A percentile compares a stretch with the other conserved stretches of the same genome.
phyloP scores from a whole-genome alignment of 2,329 filamentous ascomycete genomes.

The Dactylellina haptotyla region DNA sequence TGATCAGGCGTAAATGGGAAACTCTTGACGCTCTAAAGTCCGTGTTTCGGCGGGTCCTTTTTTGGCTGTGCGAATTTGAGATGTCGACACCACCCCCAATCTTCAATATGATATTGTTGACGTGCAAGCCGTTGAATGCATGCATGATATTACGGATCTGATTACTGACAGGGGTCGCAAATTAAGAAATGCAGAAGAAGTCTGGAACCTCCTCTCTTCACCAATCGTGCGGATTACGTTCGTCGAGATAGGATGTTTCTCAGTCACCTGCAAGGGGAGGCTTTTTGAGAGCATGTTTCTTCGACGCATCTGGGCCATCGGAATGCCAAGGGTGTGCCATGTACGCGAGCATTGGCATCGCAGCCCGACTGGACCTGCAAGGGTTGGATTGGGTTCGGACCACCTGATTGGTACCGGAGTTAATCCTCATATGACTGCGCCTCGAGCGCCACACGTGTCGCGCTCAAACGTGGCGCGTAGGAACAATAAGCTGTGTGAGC shows the following conservation, averaged over 20 bases:
- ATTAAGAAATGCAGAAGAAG: not conserved
- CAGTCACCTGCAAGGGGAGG: constrained; percentile 8
- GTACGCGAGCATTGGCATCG: not conserved
- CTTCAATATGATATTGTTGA: not conserved
- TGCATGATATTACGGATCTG: no score
- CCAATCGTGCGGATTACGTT: constrained; percentile 3
- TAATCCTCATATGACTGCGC: constrained; percentile 6
- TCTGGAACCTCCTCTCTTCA: not conserved
- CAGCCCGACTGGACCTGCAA: constrained; percentile 8
- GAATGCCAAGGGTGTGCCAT: not conserved
- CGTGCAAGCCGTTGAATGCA: constrained; percentile 1
- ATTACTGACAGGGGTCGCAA: not conserved
- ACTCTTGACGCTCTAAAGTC: constrained; percentile 33
- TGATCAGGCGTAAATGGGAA: constrained; percentile 16
- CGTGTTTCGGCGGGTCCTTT: constrained; percentile 23
- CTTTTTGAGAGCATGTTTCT: constrained; percentile 15
- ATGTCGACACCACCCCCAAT: not conserved
- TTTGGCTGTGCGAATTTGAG: not conserved
- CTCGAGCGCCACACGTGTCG: constrained; percentile 3
- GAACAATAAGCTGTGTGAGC: no score
- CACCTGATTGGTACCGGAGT: constrained; percentile 30
- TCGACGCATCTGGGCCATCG: constrained; percentile 19
- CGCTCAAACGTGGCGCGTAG: not conserved
- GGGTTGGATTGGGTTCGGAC: constrained; percentile 3
- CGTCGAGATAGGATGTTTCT: not conserved